phyloP scores from a whole-genome alignment of 805 yeast genomes.

The Suhomyces sp. region DNA sequence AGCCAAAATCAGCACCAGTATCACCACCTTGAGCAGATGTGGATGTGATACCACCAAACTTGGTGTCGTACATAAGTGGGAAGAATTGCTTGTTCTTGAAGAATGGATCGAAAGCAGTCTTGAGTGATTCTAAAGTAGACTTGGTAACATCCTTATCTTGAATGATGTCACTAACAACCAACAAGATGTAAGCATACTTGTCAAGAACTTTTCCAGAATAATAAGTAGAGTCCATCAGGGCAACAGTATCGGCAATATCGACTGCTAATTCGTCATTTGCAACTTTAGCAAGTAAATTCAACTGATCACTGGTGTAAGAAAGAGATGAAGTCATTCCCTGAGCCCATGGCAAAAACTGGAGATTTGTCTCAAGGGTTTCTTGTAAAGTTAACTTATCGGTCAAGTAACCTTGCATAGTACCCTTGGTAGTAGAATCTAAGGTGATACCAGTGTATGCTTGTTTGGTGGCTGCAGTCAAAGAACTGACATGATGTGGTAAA shows the following conservation, averaged over 20 bases:
- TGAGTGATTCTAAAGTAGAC: conserved; percentile 33
- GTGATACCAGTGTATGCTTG: conserved; percentile 40
- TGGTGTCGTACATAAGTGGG: conserved; percentile 57
- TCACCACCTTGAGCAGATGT: conserved; percentile 47
- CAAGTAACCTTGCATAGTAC: conserved; percentile 47
- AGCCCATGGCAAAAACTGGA: conserved; percentile 49
- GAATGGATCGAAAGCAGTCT: conserved; percentile 45
- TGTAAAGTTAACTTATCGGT: conserved; percentile 37
- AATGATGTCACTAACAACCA: conserved; percentile 50
- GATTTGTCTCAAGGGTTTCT: conserved; percentile 39
- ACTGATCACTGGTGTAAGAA: conserved; percentile 43
- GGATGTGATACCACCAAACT: conserved; percentile 56
- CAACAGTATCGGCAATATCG: conserved; percentile 44
- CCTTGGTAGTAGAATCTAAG: conserved; percentile 51
- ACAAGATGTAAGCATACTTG: conserved; percentile 56
- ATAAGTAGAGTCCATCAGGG: conserved; percentile 43
- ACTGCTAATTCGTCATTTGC: conserved; percentile 49
- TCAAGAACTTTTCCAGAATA: conserved; percentile 54
- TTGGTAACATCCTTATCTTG: conserved; percentile 40
- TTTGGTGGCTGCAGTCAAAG: conserved; percentile 29
- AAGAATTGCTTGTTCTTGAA: conserved; percentile 42
- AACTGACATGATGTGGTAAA: conserved; percentile 51
- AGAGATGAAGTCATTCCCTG: conserved; percentile 28
- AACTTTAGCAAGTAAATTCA: conserved; percentile 41
- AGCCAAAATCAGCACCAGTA: conserved; percentile 59